phyloP scores from a whole-genome alignment of 352 stramenopile species.

The Pythium diclinum region DNA sequence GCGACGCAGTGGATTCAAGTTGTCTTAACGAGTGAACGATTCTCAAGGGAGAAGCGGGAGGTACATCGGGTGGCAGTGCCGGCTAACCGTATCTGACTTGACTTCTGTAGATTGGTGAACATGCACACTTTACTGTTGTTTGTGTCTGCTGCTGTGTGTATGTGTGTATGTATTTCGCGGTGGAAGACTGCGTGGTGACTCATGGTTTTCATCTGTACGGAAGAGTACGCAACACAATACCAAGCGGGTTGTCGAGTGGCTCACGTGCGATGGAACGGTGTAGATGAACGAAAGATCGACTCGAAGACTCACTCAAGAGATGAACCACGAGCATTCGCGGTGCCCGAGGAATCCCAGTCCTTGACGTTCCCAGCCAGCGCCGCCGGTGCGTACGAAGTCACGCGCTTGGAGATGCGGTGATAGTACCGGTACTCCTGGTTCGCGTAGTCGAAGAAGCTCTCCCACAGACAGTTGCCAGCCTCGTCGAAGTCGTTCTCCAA shows the following conservation, averaged over 20 bases:
- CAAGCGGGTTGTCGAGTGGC: neutral
- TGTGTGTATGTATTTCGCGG: neutral
- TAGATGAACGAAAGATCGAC: neutral
- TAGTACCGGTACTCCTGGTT: conserved; percentile 60
- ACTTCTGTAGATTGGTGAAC: conserved; percentile 26
- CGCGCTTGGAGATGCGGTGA: conserved; percentile 62
- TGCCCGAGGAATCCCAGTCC: neutral
- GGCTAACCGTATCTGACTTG: conserved; percentile 28
- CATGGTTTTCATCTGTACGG: neutral
- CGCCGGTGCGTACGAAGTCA: conserved; percentile 21
- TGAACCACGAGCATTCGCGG: neutral
- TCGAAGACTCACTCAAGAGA: neutral
- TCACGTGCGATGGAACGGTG: conserved; percentile 1
- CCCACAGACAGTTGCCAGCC: conserved; percentile 56
- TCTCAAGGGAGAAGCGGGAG: conserved; percentile 4
- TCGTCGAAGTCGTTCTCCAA: conserved; percentile 50
- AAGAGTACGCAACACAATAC: neutral
- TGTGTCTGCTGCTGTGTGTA: conserved; percentile 5
- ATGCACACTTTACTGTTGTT: conserved; percentile 26
- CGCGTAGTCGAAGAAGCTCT: conserved; percentile 64
- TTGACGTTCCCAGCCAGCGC: neutral
- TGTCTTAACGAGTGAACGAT: neutral
- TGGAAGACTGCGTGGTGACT: neutral
- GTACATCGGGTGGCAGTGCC: conserved; percentile 16
- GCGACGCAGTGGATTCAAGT: neutral